Base-by-base conservation (phyloP, 2,329 filamentous ascomycete genomes). In the Monilinia aucupariae region DNA sequence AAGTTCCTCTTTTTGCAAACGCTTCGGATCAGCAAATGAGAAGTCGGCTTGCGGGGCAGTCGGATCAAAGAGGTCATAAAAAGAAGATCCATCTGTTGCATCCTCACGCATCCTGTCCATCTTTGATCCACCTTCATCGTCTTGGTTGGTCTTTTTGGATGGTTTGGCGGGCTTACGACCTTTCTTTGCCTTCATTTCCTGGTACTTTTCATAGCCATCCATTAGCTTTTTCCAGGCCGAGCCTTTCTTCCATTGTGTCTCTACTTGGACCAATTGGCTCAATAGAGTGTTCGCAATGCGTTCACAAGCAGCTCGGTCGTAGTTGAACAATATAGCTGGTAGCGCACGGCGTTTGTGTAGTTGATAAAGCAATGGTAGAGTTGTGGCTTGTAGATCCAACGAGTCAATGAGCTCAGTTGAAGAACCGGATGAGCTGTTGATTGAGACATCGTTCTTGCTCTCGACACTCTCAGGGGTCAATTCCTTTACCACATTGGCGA, bases 311-410 rank as follows among this genome's bases (percentile, higher is more conserved):
- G 74, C 73, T 54, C 88, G 84, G 67, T 92, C 87, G 68, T 90
- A 93, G 71, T 90, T 90, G 78, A 93, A 93, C 1, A 92, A 74
- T 15, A 93, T 85, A 0, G 87, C 89, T 0, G 89, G 90, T 0
- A 93, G 78, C 0, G 86, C 87, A 62, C 84, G 81, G 62, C 85
- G 82, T 20, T 79, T 76, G 55, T 90, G 82, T 0, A 92, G 78
- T 39, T 85, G 80, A 20, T 77, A 79, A 0, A 88, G 76, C 37
- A 90, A 75, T 1, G 84, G 80, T 22, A 89, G 75, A 3, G 81
- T 84, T 12, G 80, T 82, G 27, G 71, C 68, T 37, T 74, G 68
- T 13, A 81, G 68, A 61, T 75, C 69, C n/a, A 74, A 65, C 5
- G 69, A 62, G 34, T 75, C 66, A 30, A 74, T 47, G 30, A 10